Base-by-base conservation (phyloP, 139 green algal species). In the Coelastrella sp. region DNA sequence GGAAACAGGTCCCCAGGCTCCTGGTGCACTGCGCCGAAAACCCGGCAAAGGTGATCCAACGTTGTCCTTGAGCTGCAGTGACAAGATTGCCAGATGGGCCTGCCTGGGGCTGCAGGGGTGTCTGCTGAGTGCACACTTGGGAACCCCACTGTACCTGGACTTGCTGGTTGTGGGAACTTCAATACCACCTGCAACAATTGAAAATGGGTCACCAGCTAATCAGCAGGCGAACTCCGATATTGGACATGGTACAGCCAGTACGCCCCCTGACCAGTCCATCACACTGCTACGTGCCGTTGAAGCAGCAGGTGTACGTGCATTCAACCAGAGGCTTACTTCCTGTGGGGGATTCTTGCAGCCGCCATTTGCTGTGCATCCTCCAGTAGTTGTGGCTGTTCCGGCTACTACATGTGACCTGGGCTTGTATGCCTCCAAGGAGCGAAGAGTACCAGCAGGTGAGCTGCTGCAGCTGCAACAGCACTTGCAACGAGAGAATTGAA, bases 21-120 rank as follows among this genome's bases (percentile, higher is more conserved):
- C 83, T 35, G 95, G 95, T 0, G 66, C 82, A 13, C 64, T 95
- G 83, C 86, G 97, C 7, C 86, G 95, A 59, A 99, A 99, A 91
- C 97, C 97, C 1, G 97, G 97, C 60, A 91, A 89, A 41, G 96
- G 96, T 3, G 93, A 97, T 19, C 64, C 93, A 37, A 98, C 97
- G 30, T 87, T 97, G 78, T 98, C 91, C 8, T 94, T 99, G 85
- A 97, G 92, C 83, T 99, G 97, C 93, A 97, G 92, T 85, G 97
- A 99, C 90, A 99, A 99, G 94, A 88, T 99, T 32, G 92, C 95
- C 0, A 90, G 93, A 27, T 98, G 96, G 96, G 71, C 64, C 17
- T 82, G 93, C 60, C 82, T 98, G 4, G 96, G 97, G 19, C 32
- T 97, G 75, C 96, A 96, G 89, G 94, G 94, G 21, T 81, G 78